These are phyloP conservation scores for Brassica carinata DNA, from an alignment of 345 rosid species.

Conservation along the genomic window DNA sequence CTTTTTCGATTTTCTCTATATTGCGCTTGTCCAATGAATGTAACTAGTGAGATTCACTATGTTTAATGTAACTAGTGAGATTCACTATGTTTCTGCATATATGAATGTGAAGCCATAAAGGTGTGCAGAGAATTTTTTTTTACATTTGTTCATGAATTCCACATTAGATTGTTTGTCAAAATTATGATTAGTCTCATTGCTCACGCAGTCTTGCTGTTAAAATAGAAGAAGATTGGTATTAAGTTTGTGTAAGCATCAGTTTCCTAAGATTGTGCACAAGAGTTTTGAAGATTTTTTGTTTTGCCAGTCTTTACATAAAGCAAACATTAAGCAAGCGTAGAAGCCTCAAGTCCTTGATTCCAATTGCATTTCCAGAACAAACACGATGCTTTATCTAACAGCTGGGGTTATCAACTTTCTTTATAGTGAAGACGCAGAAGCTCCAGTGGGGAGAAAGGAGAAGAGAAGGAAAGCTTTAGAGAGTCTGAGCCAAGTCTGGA, in stretches of 20 bases:
- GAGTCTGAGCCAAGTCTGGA: constrained; percentile 27
- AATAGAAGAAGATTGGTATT: neutral
- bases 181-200: neutral
- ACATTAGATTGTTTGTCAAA: neutral
- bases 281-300: neutral
- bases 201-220: neutral
- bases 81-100: neutral
- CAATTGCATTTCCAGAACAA: constrained; percentile 42
- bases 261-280: neutral
- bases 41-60: no score
- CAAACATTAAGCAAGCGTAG: constrained; percentile 23
- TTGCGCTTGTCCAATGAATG: neutral
- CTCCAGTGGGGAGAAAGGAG: constrained; percentile 38
- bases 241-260: constrained; percentile 5
- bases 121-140: neutral
- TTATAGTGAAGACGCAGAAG: no score
- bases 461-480: constrained; percentile 36
- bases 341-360: constrained; percentile 26
- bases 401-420: constrained; percentile 35
- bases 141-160: neutral
- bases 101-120: neutral
- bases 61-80: neutral
- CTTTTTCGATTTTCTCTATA: neutral
- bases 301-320: constrained; percentile 17
- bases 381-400: constrained; percentile 44